Conservation (phyloP, 331 rosid species). For the Erythrophleum ivorense region DNA sequence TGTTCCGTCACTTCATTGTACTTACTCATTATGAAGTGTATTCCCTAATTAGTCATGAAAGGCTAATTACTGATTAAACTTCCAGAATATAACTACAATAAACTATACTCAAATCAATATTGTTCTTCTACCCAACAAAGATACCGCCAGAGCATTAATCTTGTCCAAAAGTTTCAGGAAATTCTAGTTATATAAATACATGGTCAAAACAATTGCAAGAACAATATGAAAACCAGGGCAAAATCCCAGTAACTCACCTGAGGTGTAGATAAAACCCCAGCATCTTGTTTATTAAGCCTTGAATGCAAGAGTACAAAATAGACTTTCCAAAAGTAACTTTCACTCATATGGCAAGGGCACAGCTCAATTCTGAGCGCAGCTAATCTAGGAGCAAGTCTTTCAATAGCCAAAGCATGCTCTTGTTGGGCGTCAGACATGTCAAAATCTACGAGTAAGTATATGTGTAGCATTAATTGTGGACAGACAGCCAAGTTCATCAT, state of each 20-base stretch:
- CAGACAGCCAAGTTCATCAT: constrained; percentile 18
- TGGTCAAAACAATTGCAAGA: constrained; percentile 15
- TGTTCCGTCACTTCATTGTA: not conserved
- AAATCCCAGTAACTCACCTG: constrained; percentile 59
- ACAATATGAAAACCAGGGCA: constrained; percentile 5
- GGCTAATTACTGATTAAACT: not conserved
- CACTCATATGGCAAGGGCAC: constrained; percentile 95
- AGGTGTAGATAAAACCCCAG: constrained; percentile 75
- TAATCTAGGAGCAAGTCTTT: constrained; percentile 81
- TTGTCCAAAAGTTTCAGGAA: constrained; percentile 23
- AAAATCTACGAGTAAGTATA: constrained; percentile 65
- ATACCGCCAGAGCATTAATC: not conserved
- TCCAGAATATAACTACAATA: not conserved
- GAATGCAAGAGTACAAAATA: constrained; percentile 94
- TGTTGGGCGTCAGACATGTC: constrained; percentile 80
- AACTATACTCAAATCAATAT: constrained; percentile 22
- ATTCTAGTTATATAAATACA: not conserved
- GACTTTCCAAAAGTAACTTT: constrained; percentile 95
- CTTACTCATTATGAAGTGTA: not conserved
- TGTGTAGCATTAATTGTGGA: constrained; percentile 34
- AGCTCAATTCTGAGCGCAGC: constrained; percentile 95
- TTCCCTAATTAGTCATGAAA: not conserved
- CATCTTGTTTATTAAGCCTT: constrained; percentile 81
- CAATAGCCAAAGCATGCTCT: constrained; percentile 73
- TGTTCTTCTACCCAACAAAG: not conserved